These are phyloP conservation scores for Catenaria anguillulae DNA, from an alignment of 371 early-diverging fungal genomes.

Conservation along the genomic window DNA sequence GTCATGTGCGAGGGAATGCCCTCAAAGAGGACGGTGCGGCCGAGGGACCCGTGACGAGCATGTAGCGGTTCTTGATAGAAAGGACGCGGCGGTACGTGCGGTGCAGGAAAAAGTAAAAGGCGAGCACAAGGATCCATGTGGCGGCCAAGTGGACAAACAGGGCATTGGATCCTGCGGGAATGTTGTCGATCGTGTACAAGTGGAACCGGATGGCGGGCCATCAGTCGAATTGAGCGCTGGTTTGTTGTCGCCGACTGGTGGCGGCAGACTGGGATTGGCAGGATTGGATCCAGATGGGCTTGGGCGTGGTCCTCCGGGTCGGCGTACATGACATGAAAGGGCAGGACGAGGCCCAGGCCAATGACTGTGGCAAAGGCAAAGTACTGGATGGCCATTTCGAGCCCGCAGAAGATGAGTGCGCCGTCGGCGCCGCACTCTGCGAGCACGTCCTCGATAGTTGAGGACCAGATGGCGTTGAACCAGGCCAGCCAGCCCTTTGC, in stretches of 20 bases:
- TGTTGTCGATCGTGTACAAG: conserved; percentile 3
- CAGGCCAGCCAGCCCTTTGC: background rate
- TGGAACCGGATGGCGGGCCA: background rate
- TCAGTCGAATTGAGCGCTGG: background rate
- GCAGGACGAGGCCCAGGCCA: background rate
- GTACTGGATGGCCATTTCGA: background rate
- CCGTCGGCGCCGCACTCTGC: background rate
- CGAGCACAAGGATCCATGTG: background rate
- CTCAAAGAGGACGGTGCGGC: background rate
- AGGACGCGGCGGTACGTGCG: background rate
- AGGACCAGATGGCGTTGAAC: background rate
- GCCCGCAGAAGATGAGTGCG: background rate
- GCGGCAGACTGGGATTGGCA: no score
- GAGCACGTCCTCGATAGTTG: background rate
- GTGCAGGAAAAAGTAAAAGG: background rate
- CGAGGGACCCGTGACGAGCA: background rate
- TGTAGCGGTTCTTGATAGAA: background rate
- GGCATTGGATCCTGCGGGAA: background rate
- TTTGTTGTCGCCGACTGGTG: no score
- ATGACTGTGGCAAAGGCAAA: background rate
- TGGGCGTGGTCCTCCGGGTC: background rate
- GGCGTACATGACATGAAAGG: background rate
- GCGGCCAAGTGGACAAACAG: background rate
- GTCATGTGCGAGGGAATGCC: background rate
- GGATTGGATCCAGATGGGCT: no score